These are phyloP conservation scores for Pseudocercospora macadamiae DNA, from an alignment of 2,329 filamentous ascomycete genomes.

Conservation along the genomic window DNA sequence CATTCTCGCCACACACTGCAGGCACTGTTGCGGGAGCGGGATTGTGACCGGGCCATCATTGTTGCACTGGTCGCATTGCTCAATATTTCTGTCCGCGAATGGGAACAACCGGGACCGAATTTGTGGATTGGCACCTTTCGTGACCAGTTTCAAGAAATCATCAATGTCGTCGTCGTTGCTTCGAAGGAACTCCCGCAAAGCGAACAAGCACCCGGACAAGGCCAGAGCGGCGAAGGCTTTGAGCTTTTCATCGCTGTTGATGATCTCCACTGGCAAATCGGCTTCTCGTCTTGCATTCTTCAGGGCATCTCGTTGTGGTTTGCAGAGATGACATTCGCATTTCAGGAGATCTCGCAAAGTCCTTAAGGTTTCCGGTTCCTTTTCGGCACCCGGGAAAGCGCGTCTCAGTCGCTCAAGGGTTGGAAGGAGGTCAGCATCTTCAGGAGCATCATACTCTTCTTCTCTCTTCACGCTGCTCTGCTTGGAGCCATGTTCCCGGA, in stretches of 20 bases:
- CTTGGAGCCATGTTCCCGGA: conserved; percentile 5
- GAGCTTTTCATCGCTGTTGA: conserved; percentile 5
- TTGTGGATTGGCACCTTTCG: background rate
- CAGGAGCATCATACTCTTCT: conserved; percentile 8
- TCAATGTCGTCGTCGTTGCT: conserved; percentile 5
- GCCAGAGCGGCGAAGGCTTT: conserved; percentile 13
- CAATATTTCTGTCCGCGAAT: background rate
- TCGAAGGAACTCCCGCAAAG: conserved; percentile 6
- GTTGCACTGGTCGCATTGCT: background rate
- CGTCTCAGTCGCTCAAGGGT: conserved; percentile 2
- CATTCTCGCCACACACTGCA: background rate
- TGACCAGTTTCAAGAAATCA: background rate
- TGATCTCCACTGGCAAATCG: background rate
- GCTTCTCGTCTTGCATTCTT: conserved; percentile 1
- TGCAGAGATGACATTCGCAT: conserved; percentile 6
- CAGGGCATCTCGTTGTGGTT: background rate
- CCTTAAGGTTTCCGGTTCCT: background rate
- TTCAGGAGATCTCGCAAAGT: conserved; percentile 1
- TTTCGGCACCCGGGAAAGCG: conserved; percentile 1
- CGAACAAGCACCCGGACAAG: conserved; percentile 13
- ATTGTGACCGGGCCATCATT: background rate
- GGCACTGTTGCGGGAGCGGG: background rate
- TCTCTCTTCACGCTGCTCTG: conserved; percentile 10
- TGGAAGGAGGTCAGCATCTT: conserved; percentile 6
- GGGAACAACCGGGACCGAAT: background rate